phyloP scores from a whole-genome alignment of 805 yeast species.

The Myxozyma melibiosi region DNA sequence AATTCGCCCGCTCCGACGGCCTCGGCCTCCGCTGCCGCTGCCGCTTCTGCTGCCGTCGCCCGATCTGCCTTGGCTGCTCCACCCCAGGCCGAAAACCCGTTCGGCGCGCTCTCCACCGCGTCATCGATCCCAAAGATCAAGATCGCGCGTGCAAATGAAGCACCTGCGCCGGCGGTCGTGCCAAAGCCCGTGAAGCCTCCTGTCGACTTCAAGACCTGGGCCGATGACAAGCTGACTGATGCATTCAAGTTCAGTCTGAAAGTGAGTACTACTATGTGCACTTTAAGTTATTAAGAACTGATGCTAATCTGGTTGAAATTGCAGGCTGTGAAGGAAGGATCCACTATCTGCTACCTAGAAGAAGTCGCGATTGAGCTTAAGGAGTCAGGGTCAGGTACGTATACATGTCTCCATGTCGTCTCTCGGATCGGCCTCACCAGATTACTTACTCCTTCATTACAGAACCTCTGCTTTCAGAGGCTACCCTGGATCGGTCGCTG shows the following conservation, averaged over 20 bases:
- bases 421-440: not conserved
- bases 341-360: conserved; percentile 11
- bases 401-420: not conserved
- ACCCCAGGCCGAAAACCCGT: conserved; percentile 13
- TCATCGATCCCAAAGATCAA: conserved; percentile 13
- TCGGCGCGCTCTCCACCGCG: conserved; percentile 11
- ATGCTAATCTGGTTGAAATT: not conserved
- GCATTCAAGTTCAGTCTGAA: conserved; percentile 21
- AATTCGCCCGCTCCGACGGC: too few species aligned
- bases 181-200: conserved; percentile 7
- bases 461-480: conserved; percentile 13
- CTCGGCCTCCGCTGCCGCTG: conserved; percentile 13
- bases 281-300: not conserved
- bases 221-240: conserved; percentile 9
- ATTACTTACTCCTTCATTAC: not conserved
- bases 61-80: conserved; percentile 3
- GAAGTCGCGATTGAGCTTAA: conserved; percentile 19
- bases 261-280: not conserved
- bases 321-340: not conserved
- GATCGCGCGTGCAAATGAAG: conserved; percentile 6
- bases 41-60: not conserved
- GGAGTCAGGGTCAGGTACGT: conserved; percentile 13
- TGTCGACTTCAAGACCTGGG: conserved; percentile 26
- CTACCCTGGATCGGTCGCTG: conserved; percentile 50
- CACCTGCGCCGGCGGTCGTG: not conserved